These are phyloP conservation scores for Colletotrichum eleusines DNA, from an alignment of 2,329 filamentous ascomycete species.

Conservation along the genomic window DNA sequence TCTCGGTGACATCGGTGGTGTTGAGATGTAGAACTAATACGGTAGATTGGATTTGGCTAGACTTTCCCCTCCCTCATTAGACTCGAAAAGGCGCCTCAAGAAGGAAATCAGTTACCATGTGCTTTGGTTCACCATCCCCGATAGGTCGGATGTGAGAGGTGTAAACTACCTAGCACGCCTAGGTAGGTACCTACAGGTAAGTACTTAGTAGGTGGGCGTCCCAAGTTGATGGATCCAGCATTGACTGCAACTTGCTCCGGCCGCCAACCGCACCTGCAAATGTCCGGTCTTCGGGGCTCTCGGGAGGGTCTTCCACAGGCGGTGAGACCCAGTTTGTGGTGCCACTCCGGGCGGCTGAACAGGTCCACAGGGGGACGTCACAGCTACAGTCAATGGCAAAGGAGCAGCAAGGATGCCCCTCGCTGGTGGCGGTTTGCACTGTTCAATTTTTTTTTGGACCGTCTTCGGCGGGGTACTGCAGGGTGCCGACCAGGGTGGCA, in stretches of 20 bases:
- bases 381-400: slow-evolving; percentile 15
- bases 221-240: slow-evolving; percentile 6
- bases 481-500: no score
- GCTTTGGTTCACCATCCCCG: background rate
- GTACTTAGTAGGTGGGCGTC: background rate
- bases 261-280: slow-evolving; percentile 23
- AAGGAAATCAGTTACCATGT: slow-evolving; percentile 17
- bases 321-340: slow-evolving; percentile 35
- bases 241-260: slow-evolving; percentile 16
- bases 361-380: slow-evolving; percentile 31
- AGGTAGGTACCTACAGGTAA: no score
- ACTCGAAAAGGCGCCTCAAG: background rate
- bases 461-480: slow-evolving; percentile 35
- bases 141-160: slow-evolving; percentile 21
- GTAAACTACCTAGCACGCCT: no score
- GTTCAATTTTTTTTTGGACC: slow-evolving; percentile 18
- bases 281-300: slow-evolving; percentile 23
- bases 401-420: slow-evolving; percentile 38
- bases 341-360: slow-evolving; percentile 25
- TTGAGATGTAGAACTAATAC: background rate
- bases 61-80: background rate
- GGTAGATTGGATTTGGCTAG: slow-evolving; percentile 18
- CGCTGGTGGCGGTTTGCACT: slow-evolving; percentile 25
- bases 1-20: slow-evolving; percentile 22
- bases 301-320: background rate